phyloP scores from a whole-genome alignment of 2,329 filamentous ascomycete species.

The Penicillium brasilianum region DNA sequence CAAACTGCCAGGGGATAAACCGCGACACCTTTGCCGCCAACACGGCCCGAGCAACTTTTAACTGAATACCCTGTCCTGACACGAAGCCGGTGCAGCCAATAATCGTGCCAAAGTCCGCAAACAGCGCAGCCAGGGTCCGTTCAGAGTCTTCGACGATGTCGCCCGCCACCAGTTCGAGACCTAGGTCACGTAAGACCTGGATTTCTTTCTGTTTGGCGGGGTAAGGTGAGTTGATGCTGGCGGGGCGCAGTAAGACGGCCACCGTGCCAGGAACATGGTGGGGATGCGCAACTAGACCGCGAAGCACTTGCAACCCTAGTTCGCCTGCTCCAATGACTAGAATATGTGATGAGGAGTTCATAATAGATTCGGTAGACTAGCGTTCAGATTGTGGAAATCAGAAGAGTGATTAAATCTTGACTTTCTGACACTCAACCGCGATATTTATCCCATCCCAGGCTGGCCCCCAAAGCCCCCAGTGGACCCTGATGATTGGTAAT shows the following conservation, averaged over 20 bases:
- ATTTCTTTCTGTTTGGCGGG: not conserved
- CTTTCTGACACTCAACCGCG: not conserved
- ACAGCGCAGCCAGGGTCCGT: not conserved
- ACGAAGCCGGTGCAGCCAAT: not conserved
- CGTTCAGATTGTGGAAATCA: not conserved
- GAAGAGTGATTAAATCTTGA: not conserved
- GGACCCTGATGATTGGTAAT: not conserved
- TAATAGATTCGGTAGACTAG: not conserved
- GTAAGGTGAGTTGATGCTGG: not conserved
- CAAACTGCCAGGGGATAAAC: not conserved
- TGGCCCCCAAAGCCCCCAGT: not conserved
- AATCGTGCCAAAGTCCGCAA: not conserved
- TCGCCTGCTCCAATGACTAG: not conserved
- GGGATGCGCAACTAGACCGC: not conserved
- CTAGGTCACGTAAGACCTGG: not conserved
- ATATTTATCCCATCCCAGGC: not conserved
- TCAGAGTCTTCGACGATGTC: not conserved
- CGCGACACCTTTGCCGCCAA: not conserved
- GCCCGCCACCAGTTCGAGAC: not conserved
- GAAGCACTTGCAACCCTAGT: not conserved
- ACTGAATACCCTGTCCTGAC: not conserved
- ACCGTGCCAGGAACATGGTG: not conserved
- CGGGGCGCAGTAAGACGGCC: conserved; percentile 1
- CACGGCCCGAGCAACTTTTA: not conserved
- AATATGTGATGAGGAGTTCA: not conserved